Evolutionary conservation across 2,329 filamentous ascomycete genomes (phyloP).

Genomic region (Dothistroma septosporum): DNA sequence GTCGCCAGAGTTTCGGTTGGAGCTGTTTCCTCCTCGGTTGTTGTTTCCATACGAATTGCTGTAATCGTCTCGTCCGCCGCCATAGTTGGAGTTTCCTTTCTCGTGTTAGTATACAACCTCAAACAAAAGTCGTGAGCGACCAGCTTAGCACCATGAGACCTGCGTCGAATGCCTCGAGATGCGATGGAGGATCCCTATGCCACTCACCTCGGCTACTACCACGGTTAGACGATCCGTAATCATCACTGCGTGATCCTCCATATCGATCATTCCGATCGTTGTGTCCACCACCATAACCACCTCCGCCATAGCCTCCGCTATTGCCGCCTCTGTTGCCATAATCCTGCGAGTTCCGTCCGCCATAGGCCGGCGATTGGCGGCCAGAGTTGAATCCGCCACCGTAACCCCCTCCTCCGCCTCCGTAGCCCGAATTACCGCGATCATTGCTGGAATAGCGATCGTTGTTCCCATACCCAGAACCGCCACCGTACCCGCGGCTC

Average conservation of each 20-base stretch:
- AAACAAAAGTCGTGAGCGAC: no score
- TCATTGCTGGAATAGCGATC: not conserved
- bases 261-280: not conserved
- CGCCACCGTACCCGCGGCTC: not conserved
- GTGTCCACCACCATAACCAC: not conserved
- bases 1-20: not conserved
- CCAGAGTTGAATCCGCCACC: not conserved
- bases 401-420: not conserved
- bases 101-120: no score
- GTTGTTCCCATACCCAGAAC: not conserved
- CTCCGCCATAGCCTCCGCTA: not conserved
- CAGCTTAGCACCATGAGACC: no score
- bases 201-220: not conserved
- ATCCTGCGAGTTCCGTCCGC: constrained; percentile 1
- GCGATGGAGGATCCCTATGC: no score
- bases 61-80: constrained; percentile 3
- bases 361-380: not conserved
- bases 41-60: not conserved
- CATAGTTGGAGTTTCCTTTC: constrained; percentile 2
- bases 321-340: not conserved
- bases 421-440: not conserved
- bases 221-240: constrained; percentile 1
- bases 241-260: not conserved
- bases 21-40: not conserved
- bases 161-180: no score